A percentile compares a stretch with the other conserved stretches of the same genome.
Conservation (phyloP, 257 asterid genomes). For the Fraxinus quadrangulata region DNA sequence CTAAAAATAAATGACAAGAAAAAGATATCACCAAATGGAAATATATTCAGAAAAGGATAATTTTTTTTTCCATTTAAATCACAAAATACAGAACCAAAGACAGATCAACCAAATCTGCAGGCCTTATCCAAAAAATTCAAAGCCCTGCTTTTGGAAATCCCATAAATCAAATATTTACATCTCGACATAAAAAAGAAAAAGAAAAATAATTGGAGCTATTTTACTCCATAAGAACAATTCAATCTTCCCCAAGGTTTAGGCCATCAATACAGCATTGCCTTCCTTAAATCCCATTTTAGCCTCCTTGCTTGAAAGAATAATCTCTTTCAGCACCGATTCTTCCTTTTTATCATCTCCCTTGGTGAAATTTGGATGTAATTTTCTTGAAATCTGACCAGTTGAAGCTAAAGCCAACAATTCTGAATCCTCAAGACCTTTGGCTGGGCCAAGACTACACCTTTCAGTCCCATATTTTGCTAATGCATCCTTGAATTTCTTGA, state of each 20-base stretch:
- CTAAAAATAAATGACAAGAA: too few species aligned
- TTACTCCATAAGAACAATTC: constrained; percentile 15
- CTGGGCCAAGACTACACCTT: constrained; percentile 58
- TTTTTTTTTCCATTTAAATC: neutral
- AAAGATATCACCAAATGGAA: too few species aligned
- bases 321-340: constrained; percentile 35
- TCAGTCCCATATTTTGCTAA: constrained; percentile 70
- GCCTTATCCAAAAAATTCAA: constrained; percentile 50
- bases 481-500: constrained; percentile 90
- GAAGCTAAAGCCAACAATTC: constrained; percentile 76
- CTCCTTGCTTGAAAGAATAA: constrained; percentile 27
- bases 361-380: constrained; percentile 20
- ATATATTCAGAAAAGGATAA: neutral
- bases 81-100: constrained; percentile 5
- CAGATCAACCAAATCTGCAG: constrained; percentile 38
- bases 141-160: constrained; percentile 44
- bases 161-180: constrained; percentile 40
- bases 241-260: constrained; percentile 15
- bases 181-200: neutral
- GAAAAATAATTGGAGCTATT: neutral
- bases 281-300: constrained; percentile 32
- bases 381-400: constrained; percentile 45
- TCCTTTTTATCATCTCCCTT: constrained; percentile 29
- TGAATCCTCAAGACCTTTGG: constrained; percentile 70
- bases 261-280: constrained; percentile 53